Evolutionary conservation across 495 filamentous ascomycete species (phyloP).

Genomic region (Penicillium subrubescens): DNA sequence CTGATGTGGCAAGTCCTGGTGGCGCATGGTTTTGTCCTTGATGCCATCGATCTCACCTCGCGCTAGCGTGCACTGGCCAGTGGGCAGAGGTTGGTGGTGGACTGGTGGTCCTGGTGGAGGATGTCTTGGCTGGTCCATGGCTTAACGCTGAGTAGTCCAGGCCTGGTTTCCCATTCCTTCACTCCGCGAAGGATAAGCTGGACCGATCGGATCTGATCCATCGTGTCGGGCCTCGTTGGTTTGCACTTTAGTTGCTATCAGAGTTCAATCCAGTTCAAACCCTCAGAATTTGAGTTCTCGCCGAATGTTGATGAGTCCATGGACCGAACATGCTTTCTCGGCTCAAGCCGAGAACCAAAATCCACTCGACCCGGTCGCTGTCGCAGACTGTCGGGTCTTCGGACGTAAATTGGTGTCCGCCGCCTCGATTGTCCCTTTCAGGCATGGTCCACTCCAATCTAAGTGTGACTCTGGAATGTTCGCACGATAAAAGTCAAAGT

Average conservation of each 20-base stretch:
- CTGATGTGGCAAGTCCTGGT: not conserved
- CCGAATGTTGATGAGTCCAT: not conserved
- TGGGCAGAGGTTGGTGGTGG: not conserved
- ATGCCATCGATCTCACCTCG: not conserved
- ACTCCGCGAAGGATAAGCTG: not conserved
- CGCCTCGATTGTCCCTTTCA: not conserved
- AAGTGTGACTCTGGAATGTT: not conserved
- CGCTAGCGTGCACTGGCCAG: not conserved
- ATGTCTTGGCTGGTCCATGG: conserved; percentile 11
- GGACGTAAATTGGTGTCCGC: conserved; percentile 2
- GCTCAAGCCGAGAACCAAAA: conserved; percentile 1
- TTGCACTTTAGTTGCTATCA: not conserved
- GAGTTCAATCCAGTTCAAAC: not conserved
- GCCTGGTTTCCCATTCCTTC: not conserved
- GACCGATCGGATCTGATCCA: conserved; percentile 17
- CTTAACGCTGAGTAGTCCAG: not conserved
- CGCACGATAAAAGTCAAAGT: not conserved
- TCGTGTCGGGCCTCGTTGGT: conserved; percentile 3
- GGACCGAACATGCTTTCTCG: not conserved
- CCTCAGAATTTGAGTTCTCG: not conserved
- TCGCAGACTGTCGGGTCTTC: conserved; percentile 5
- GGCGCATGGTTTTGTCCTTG: not conserved
- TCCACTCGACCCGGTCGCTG: not conserved
- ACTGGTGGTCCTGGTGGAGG: not conserved
- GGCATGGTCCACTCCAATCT: not conserved